phyloP scores from a whole-genome alignment of 495 filamentous ascomycete genomes.

The Xylaria cubensis region DNA sequence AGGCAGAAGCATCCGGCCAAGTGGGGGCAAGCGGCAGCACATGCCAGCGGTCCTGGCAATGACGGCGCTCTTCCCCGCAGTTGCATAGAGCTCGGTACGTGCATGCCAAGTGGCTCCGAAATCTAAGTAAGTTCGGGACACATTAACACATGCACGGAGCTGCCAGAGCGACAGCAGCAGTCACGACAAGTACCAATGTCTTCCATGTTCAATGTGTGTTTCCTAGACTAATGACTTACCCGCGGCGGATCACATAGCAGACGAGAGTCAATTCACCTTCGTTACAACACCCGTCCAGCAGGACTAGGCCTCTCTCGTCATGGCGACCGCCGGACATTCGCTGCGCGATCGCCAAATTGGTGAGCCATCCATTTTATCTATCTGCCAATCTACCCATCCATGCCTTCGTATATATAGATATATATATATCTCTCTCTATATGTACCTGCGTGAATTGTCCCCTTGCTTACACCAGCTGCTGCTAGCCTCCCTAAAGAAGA shows the following conservation, averaged over 20 bases:
- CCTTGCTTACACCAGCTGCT: slow-evolving; percentile 25
- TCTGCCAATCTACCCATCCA: slow-evolving; percentile 26
- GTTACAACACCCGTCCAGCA: not conserved
- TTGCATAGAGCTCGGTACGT: slow-evolving; percentile 20
- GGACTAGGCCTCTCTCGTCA: slow-evolving; percentile 47
- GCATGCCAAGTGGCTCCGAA: slow-evolving; percentile 21
- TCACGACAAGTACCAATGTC: slow-evolving; percentile 12
- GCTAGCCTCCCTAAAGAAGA: slow-evolving; percentile 90
- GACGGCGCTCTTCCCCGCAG: slow-evolving; percentile 2
- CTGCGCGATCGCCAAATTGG: slow-evolving; percentile 96
- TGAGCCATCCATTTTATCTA: slow-evolving; percentile 52
- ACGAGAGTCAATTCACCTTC: slow-evolving; percentile 15
- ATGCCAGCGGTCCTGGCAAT: not conserved
- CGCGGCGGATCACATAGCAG: slow-evolving; percentile 4
- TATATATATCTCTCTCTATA: not conserved
- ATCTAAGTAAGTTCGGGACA: slow-evolving; percentile 11
- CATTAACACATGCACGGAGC: slow-evolving; percentile 5
- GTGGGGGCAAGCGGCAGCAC: slow-evolving; percentile 3
- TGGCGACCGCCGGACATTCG: slow-evolving; percentile 76
- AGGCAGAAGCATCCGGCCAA: not conserved
- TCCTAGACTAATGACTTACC: slow-evolving; percentile 16
- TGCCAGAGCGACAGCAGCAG: slow-evolving; percentile 8
- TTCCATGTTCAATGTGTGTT: not conserved
- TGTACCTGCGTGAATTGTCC: not conserved
- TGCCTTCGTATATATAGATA: not conserved